Conservation (phyloP, 108 stramenopile species). For the Discostella stelligeroides region DNA sequence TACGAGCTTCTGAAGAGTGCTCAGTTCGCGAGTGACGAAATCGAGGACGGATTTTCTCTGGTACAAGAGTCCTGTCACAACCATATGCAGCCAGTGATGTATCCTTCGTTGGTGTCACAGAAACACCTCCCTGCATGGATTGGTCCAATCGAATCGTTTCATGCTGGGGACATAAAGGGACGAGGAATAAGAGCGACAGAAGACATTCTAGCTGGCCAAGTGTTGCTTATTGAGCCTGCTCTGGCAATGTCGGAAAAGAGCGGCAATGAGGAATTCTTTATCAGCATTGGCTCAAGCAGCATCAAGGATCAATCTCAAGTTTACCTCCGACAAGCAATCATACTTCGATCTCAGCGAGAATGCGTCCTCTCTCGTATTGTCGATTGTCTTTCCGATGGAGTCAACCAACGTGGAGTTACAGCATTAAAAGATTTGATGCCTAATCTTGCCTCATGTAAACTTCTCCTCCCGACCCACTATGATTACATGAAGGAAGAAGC, state of each 20-base stretch:
- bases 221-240: background rate
- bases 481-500: background rate
- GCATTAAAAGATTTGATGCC: background rate
- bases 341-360: background rate
- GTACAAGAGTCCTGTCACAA: background rate
- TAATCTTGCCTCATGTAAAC: background rate
- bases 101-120: background rate
- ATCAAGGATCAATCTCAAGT: background rate
- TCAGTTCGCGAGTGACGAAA: too few species aligned
- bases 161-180: background rate
- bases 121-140: background rate
- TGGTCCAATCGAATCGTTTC: background rate
- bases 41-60: background rate
- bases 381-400: slow-evolving; percentile 1
- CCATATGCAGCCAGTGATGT: background rate
- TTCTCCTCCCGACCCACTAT: background rate
- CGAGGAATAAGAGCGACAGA: background rate
- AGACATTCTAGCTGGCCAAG: background rate
- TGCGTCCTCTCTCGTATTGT: background rate
- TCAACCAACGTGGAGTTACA: background rate
- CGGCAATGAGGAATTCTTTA: background rate
- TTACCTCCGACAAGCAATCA: background rate
- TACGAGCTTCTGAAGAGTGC: background rate
- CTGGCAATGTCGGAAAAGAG: background rate
- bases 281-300: background rate